Evolutionary conservation across 495 filamentous ascomycete genomes (phyloP), one percentile per base, ranked within the genome.

Genomic region (Zalerion maritima): DNA sequence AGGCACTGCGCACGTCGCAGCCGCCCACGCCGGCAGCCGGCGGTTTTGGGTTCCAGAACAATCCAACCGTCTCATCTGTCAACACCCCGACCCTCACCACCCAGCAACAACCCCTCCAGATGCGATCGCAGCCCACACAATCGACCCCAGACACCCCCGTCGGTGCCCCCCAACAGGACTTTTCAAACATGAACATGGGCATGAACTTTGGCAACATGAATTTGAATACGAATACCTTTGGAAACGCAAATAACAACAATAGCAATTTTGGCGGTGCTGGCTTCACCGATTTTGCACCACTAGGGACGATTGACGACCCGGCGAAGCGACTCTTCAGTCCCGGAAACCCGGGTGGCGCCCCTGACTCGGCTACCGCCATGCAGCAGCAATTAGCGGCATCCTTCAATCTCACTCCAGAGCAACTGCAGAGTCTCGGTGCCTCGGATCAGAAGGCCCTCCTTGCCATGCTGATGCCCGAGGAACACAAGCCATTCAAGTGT

Each of bases 1-100:
- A 86, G 51, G 81, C 79, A 8, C 73, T 94, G 37, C 78, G 79
- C 31, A 73, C 72, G 6, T 89, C 86, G 4, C 78, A 81, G 42
- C 89, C 91, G 3, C 70, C 79, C 11, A 96, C 89, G 7, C 89
- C 89, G 1, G 74, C 81, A 10, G 67, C 77, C 17, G 67, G 71
- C 14, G 67, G 62, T 34, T 75, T 80, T 41, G 67, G 71, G 16
- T 75, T 91, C 49, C 80, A 86, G 46, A 81, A 92, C 46, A 96
- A 96, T 45, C 89, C 89, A 14, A 96, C 85, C 0, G 82, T 96
- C n/a, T 93, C 89, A 7, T 94, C 86, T 20, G 86, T 94, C 30
- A 96, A 96, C 45, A 94, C 85, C 3, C 89, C 86, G 0, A 92
- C 86, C 7, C 58, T 94, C 32, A 75, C 66, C 35, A 76, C 75